Evolutionary conservation across 2,329 filamentous ascomycete genomes (phyloP), one percentile per base, ranked within the genome.

Genomic region (Colletotrichum sp.): DNA sequence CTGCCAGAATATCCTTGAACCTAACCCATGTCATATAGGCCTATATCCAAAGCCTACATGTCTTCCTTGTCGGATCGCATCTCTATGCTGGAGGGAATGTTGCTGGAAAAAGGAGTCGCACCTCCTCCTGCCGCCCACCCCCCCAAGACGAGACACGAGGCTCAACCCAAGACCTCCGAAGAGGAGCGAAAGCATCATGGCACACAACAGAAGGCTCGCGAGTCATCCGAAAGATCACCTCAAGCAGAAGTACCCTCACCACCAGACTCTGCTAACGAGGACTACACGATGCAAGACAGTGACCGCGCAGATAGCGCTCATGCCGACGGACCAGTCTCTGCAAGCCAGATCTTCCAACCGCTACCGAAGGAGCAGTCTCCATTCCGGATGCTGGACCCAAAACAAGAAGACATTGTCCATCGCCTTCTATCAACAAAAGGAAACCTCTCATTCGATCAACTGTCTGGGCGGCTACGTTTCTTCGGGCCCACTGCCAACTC

Each of bases 41-140:
- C 90, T 9, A 90, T 91, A 39, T 91, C 89, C 24, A 89, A 90
- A 80, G 90, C 90, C 69, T 91, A 91, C 81, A 90, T 90, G 86
- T 88, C 87, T 55, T 91, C 89, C 2, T 83, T 91, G 13, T 89
- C 89, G n/a, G 88, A 89, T 28, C 86, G 90, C 6, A 89, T 91
- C 59, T 83, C 85, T 9, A 78, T 91, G 75, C 84, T 91, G 1
- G 90, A 91, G 81, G 82, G 82, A 18, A 85, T 91, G 86, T 85
- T 91, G 6, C 80, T 86, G 72, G 88, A 90, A 52, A 86, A 85
- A 39, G 89, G 89, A 66, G 85, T 88, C 21, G 84, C 85, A 3
- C 85, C 87, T 26, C 89, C 90, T 12, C 87, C 88, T 16, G 88
- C 89, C 16, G 83, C 85, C 48, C 88, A 91, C 77, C 90, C 90